phyloP scores from a whole-genome alignment of 305 asterid genomes.

The Fraxinus angustifolia region DNA sequence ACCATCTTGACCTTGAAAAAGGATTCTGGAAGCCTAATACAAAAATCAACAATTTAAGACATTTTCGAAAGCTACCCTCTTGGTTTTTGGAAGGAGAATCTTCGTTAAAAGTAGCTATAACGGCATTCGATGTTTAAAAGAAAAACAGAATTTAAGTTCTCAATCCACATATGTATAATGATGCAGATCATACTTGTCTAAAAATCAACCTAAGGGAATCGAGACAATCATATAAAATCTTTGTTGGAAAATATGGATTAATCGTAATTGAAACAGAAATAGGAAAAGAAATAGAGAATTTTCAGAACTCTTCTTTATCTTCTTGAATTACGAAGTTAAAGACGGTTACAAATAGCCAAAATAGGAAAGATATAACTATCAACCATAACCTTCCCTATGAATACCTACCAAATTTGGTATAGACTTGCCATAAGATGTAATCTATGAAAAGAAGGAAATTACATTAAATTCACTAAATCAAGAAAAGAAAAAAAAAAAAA shows the following conservation, averaged over 20 bases:
- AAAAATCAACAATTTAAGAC: neutral
- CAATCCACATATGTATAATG: neutral
- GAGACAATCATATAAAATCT: neutral
- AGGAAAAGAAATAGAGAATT: neutral
- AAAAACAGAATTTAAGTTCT: neutral
- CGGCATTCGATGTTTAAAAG: neutral
- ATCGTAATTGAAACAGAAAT: neutral
- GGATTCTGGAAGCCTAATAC: neutral
- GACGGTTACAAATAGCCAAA: neutral
- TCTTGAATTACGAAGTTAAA: neutral
- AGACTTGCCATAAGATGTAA: neutral
- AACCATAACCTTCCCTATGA: neutral
- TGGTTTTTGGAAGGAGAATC: neutral
- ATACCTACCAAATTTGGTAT: neutral
- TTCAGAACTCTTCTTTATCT: neutral
- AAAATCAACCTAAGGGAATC: neutral
- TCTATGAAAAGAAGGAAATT: neutral
- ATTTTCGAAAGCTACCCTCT: neutral
- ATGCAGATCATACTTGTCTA: neutral
- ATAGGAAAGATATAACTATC: neutral
- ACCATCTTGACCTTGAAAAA: neutral
- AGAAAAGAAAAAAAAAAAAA: neutral
- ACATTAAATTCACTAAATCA: neutral
- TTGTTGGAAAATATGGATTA: neutral
- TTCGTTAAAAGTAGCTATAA: neutral